phyloP scores from a whole-genome alignment of 1,284 basidiomycete genomes.

The Microbotryum silenes-acaulis region DNA sequence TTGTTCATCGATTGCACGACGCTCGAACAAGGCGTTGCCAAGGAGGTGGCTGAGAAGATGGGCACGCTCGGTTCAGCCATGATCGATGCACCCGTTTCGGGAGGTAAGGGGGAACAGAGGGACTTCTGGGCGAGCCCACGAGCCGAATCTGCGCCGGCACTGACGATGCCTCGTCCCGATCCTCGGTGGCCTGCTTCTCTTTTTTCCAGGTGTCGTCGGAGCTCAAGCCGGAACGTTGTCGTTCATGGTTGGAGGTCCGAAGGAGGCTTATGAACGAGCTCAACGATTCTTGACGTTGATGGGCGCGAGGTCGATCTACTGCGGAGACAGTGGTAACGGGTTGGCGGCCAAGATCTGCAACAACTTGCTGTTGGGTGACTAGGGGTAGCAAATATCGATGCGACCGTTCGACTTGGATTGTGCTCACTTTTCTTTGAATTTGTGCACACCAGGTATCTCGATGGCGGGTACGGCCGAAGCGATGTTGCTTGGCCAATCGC shows the following conservation, averaged over 20 bases:
- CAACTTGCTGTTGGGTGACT: conserved; percentile 44
- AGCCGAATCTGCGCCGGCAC: no score
- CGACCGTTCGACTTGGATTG: no score
- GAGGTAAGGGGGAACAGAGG: conserved; percentile 51
- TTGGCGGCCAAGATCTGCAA: conserved; percentile 82
- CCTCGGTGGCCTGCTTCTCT: not conserved
- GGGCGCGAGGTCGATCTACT: conserved; percentile 74
- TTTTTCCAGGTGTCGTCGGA: conserved; percentile 59
- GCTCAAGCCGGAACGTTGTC: conserved; percentile 77
- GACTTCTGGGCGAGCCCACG: not conserved
- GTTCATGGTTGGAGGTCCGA: conserved; percentile 77
- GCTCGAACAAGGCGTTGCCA: conserved; percentile 65
- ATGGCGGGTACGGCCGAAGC: conserved; percentile 51
- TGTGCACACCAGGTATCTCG: conserved; percentile 26
- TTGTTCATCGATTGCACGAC: conserved; percentile 83
- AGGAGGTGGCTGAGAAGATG: conserved; percentile 54
- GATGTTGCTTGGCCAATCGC: conserved; percentile 69
- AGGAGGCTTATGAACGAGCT: conserved; percentile 51
- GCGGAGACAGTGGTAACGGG: conserved; percentile 73
- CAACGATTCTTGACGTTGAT: conserved; percentile 53
- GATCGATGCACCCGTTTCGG: conserved; percentile 85
- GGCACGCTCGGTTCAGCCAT: conserved; percentile 56
- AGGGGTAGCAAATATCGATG: conserved; percentile 4
- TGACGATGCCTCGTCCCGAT: not conserved
- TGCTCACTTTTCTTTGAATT: not conserved